Percentiles rank a stretch among this genome's conserved stretches.
These are phyloP conservation scores for Sanghuangporus sanghuang DNA, from an alignment of 1,284 basidiomycete species.

Conservation along the genomic window DNA sequence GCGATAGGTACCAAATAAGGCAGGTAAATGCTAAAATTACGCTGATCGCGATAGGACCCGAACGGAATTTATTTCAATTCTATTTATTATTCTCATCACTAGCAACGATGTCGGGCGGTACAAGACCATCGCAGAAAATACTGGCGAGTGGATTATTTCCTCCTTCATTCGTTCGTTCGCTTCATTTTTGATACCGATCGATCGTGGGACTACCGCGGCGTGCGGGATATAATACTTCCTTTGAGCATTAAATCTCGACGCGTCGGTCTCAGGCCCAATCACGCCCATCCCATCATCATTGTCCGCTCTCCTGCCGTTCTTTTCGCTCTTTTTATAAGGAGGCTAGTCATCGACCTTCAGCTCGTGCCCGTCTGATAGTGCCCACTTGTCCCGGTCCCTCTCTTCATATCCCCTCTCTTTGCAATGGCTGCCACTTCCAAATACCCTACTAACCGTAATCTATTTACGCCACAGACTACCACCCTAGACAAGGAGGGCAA, in stretches of 20 bases:
- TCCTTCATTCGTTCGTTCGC: neutral
- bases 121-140: too few relatives aligned
- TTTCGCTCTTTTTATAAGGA: neutral
- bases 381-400: neutral
- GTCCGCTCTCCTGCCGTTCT: neutral
- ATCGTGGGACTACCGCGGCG: neutral
- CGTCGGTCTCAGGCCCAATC: neutral
- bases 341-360: neutral
- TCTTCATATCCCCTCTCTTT: slow-evolving; percentile 3
- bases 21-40: too few relatives aligned
- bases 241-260: neutral
- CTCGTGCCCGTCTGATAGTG: neutral
- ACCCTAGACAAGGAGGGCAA: slow-evolving; percentile 68
- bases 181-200: neutral
- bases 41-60: too few relatives aligned
- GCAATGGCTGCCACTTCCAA: slow-evolving; percentile 9
- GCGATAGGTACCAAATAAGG: neutral
- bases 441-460: slow-evolving; percentile 12
- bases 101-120: too few relatives aligned
- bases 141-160: neutral
- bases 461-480: slow-evolving; percentile 37
- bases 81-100: too few relatives aligned
- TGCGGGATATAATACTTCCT: too few relatives aligned
- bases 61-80: too few relatives aligned
- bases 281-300: neutral